These are phyloP conservation scores for Amaranthus cruentus DNA, from an alignment of 148 eudicot species.

Conservation along the genomic window DNA sequence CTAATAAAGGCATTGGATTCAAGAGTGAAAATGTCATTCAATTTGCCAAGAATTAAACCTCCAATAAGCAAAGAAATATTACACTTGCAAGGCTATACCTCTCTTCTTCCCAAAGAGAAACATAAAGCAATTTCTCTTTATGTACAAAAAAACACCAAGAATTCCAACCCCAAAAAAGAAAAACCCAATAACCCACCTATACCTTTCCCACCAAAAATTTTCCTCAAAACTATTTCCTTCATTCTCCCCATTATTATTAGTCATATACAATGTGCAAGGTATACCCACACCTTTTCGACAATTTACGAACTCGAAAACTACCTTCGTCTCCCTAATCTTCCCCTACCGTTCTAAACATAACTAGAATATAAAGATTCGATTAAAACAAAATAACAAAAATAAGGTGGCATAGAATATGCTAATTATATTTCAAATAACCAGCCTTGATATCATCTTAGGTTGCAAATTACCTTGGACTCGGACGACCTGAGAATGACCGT, in stretches of 20 bases:
- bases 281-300: constrained; percentile 27
- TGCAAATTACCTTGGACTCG: constrained; percentile 40
- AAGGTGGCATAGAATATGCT: constrained; percentile 7
- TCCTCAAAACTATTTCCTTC: constrained; percentile 6
- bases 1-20: too few relatives aligned
- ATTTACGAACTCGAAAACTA: not conserved
- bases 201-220: constrained; percentile 27
- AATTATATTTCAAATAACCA: not conserved
- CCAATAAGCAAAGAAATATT: constrained; percentile 10
- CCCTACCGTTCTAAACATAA: constrained; percentile 13
- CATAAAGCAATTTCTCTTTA: constrained; percentile 12
- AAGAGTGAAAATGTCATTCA: constrained; percentile 31
- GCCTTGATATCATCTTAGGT: not conserved
- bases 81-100: constrained; percentile 21
- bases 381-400: not conserved
- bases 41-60: constrained; percentile 22
- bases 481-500: constrained; percentile 37
- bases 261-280: constrained; percentile 28
- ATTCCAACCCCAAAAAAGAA: not conserved
- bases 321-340: constrained; percentile 2
- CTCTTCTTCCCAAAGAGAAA: constrained; percentile 18
- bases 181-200: constrained; percentile 17
- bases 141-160: constrained; percentile 18
- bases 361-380: constrained; percentile 3
- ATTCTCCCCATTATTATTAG: constrained; percentile 14